These are phyloP conservation scores for Micractinium sp. DNA, from an alignment of 139 green algal genomes.

Conservation along the genomic window DNA sequence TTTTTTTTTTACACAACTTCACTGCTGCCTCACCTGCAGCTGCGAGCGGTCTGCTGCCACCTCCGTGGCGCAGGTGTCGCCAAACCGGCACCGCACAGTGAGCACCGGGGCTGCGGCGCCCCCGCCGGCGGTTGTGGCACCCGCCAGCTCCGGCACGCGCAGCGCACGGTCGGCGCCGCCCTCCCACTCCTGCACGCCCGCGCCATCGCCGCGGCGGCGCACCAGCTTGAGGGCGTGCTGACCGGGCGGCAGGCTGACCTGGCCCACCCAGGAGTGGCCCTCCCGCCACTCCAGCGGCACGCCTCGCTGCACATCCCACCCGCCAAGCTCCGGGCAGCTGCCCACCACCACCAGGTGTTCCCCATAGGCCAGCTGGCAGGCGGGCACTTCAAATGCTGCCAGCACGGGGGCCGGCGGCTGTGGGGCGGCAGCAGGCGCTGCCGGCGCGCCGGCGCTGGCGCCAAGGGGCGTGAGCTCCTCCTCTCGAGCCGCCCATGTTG, in stretches of 20 bases:
- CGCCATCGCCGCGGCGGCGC: background rate
- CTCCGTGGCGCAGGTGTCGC: background rate
- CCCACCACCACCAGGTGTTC: conserved; percentile 48
- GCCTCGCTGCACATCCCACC: conserved; percentile 35
- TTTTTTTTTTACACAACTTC: too few species aligned
- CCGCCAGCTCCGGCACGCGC: conserved; percentile 45
- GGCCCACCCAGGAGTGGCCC: conserved; percentile 55
- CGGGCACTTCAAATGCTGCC: background rate
- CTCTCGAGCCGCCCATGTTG: too few species aligned
- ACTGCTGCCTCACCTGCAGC: background rate
- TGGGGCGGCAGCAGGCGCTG: background rate
- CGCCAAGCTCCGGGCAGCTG: conserved; percentile 36
- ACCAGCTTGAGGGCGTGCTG: conserved; percentile 57
- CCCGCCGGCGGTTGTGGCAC: too few species aligned
- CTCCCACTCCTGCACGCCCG: conserved; percentile 59
- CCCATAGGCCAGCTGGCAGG: conserved; percentile 29
- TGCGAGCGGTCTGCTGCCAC: background rate
- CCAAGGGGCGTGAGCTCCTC: too few species aligned
- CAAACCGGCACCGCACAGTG: background rate
- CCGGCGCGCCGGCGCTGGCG: background rate
- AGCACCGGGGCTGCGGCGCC: background rate
- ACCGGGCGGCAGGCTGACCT: conserved; percentile 42
- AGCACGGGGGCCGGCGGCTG: background rate
- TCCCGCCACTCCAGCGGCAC: conserved; percentile 52
- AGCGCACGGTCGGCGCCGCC: conserved; percentile 64